phyloP scores from a whole-genome alignment of 495 filamentous ascomycete species.

The Pyronema domesticum region DNA sequence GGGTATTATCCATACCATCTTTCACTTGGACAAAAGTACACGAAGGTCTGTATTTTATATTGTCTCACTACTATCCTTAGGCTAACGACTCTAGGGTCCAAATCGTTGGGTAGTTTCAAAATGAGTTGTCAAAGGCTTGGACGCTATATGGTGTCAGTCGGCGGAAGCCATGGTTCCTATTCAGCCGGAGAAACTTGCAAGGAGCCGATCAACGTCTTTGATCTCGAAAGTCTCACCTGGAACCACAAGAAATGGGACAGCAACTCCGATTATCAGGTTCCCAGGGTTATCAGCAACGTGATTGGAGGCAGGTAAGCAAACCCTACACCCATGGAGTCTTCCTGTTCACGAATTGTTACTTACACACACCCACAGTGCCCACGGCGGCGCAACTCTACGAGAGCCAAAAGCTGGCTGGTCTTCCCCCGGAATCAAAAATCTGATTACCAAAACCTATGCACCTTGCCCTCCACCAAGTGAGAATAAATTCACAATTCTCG shows the following conservation, averaged over 20 bases:
- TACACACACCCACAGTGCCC: background rate
- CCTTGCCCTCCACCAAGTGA: background rate
- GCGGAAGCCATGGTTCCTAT: background rate
- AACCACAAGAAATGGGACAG: background rate
- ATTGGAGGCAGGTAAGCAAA: background rate
- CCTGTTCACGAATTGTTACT: background rate
- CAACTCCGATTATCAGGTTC: background rate
- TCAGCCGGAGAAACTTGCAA: background rate
- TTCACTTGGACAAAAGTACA: background rate
- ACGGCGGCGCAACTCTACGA: background rate
- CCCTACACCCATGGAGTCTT: background rate
- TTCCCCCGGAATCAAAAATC: background rate
- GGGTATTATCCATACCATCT: background rate
- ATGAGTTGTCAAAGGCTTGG: background rate
- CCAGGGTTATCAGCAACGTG: background rate
- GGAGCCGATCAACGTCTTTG: background rate
- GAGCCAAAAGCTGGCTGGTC: background rate
- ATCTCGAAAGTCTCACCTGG: background rate
- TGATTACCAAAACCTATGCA: background rate
- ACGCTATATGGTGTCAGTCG: background rate
- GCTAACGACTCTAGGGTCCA: background rate
- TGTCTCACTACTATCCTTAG: background rate
- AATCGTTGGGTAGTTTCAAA: background rate
- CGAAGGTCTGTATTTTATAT: background rate
- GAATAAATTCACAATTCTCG: background rate